phyloP scores from a whole-genome alignment of 306 rosid species.

The Dryas alaskensis region DNA sequence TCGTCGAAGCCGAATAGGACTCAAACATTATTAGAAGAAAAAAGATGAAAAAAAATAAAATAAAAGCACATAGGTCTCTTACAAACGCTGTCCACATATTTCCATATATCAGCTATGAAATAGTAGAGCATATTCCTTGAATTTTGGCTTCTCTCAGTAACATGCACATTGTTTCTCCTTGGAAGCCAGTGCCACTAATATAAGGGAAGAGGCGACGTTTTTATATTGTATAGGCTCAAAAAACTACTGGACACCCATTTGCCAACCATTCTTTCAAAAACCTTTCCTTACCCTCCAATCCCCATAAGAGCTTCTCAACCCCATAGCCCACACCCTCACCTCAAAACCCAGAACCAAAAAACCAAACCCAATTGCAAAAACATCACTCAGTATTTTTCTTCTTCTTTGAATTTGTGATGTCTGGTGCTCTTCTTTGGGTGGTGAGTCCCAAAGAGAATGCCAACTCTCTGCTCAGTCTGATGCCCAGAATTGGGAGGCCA shows the following conservation, averaged over 20 bases:
- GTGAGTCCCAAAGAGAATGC: conserved; percentile 56
- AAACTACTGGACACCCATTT: conserved; percentile 24
- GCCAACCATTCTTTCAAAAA: conserved; percentile 18
- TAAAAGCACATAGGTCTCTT: not conserved
- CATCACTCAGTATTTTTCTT: not conserved
- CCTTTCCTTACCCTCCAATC: conserved; percentile 8
- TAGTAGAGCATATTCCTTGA: conserved; percentile 16
- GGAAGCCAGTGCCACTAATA: not conserved
- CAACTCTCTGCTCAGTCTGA: conserved; percentile 37
- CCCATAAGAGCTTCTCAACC: conserved; percentile 11
- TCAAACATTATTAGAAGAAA: not conserved
- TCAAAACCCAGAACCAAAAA: conserved; percentile 5
- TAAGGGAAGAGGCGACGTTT: not conserved
- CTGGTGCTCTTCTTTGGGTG: conserved; percentile 63
- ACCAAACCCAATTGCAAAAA: not conserved
- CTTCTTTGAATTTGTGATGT: conserved; percentile 36
- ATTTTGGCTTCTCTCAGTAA: conserved; percentile 1
- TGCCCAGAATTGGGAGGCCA: conserved; percentile 31
- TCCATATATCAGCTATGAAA: not conserved
- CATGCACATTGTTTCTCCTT: not conserved
- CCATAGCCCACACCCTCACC: not conserved
- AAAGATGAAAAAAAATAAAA: not conserved
- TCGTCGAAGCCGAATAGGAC: not conserved
- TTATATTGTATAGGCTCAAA: not conserved
- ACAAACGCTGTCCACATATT: conserved; percentile 18